Evolutionary conservation across 148 eudicot species (phyloP), one percentile per base, ranked within the genome.

Genomic region (Spergularia marina): DNA sequence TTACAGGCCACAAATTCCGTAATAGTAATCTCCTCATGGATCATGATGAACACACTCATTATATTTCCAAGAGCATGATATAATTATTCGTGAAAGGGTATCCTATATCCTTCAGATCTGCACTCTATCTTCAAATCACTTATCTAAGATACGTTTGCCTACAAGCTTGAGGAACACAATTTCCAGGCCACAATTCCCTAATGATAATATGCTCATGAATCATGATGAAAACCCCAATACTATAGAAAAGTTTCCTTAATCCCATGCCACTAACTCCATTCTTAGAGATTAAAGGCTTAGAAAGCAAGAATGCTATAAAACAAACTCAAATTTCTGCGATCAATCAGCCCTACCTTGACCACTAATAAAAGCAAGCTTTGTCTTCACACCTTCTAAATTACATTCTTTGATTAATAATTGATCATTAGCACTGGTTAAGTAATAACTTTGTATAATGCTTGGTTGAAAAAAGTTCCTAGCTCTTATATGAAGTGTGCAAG

Each of bases 111-210:
- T 30, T 2, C 36, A 30, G 36, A 30, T 30, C 36, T 30, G 36
- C 36, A 30, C 36, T 30, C 36, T 30, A 30, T 30, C 36, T 44
- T 6, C 49, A 4, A 9, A 44, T 44, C 49, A 44, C 1, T 44
- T 44, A 20, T n/a, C 63, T 18, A 6, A 18, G 30, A 59, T 59
- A 7, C 9, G 34, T n/a, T n/a, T 20, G 20, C 25, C 34, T 10
- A 5, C 10, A 44, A 6, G 10, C 73, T 68, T 76, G 68, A 59
- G 39, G 40, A 76, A n/a, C 7, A 76, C 73, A 74, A 68, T 53
- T 25, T 49, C 23, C 40, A 40, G 3, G 18, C 74, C 71, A 71
- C 40, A 41, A 53, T 21, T 59, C 16, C 40, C 7, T 17, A 64
- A 44, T 72, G 60, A 65, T 71, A 71, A 54, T 21, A 30, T 65